A percentile compares a stretch with the other conserved stretches of the same genome.
Evolutionary conservation across 164 flowering plant genomes (phyloP).

Genomic region (Malania oleifera): DNA sequence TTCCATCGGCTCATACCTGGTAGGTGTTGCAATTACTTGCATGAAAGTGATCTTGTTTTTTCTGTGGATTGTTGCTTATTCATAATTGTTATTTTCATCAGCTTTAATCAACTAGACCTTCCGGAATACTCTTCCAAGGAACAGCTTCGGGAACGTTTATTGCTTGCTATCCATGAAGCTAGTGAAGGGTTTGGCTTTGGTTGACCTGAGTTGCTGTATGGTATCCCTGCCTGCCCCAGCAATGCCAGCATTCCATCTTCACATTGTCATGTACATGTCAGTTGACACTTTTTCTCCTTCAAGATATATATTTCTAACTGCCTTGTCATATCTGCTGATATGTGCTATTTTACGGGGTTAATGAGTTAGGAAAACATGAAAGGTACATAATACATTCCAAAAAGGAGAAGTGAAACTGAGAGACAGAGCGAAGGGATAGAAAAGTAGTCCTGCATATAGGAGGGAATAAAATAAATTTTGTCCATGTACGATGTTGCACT

Average conservation of each 20-base stretch:
- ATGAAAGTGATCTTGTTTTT: background rate
- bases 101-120: conserved; percentile 95
- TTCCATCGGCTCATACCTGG: conserved; percentile 99
- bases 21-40: conserved; percentile 22
- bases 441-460: no score
- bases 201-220: conserved; percentile 19
- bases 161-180: conserved; percentile 98
- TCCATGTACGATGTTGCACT: no score
- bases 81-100: conserved; percentile 21
- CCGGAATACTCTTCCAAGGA: conserved; percentile 90
- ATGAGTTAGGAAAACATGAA: no score
- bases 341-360: no score
- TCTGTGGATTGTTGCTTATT: background rate
- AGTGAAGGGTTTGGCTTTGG: conserved; percentile 99
- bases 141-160: conserved; percentile 78
- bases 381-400: no score
- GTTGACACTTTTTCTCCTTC: conserved; percentile 7
- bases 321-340: no score
- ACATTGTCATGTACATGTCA: conserved; percentile 39
- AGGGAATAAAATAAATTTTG: no score
- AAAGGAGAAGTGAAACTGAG: no score
- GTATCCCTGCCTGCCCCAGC: conserved; percentile 8
- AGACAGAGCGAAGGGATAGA: no score
- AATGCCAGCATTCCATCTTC: conserved; percentile 9
- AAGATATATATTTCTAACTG: no score